Evolutionary conservation across 164 flowering plant species (phyloP).

Genomic region (Dillenia turbinata): DNA sequence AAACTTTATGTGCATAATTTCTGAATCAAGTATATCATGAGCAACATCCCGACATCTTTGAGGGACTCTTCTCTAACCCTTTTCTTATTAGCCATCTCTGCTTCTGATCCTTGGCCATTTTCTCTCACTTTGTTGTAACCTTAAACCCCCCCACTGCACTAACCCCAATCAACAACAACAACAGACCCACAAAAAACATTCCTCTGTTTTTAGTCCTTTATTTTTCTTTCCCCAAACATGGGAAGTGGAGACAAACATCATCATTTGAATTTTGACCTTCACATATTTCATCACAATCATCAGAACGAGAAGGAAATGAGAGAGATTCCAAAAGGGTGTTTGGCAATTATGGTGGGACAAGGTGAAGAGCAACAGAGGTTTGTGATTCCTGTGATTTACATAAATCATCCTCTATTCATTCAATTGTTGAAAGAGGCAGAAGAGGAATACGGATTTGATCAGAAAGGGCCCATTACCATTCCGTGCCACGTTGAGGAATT

Average conservation of each 20-base stretch:
- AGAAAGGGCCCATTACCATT: constrained; percentile 49
- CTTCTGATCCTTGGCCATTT: constrained; percentile 67
- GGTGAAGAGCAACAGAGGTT: constrained; percentile 46
- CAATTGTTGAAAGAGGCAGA: constrained; percentile 53
- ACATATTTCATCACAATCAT: constrained; percentile 22
- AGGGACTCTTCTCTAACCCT: constrained; percentile 45
- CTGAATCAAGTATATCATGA: constrained; percentile 32
- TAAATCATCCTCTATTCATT: constrained; percentile 60
- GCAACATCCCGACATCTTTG: constrained; percentile 52
- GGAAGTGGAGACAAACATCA: constrained; percentile 30
- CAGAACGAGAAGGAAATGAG: constrained; percentile 15
- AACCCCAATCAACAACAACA: no score
- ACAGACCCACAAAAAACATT: no score
- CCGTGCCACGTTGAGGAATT: constrained; percentile 64
- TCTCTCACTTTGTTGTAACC: constrained; percentile 23
- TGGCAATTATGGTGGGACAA: constrained; percentile 47
- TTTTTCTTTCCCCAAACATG: constrained; percentile 5
- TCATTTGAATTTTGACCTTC: constrained; percentile 28
- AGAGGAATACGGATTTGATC: constrained; percentile 56
- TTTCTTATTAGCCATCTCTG: constrained; percentile 48
- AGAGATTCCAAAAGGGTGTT: constrained; percentile 42
- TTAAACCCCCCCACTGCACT: no score
- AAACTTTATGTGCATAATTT: neutral
- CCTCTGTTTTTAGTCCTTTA: neutral
- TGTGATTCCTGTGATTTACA: constrained; percentile 48